A percentile compares a stretch with the other conserved stretches of the same genome.
phyloP scores from a whole-genome alignment of 768 basidiomycete genomes.

The Harrya chromipes region DNA sequence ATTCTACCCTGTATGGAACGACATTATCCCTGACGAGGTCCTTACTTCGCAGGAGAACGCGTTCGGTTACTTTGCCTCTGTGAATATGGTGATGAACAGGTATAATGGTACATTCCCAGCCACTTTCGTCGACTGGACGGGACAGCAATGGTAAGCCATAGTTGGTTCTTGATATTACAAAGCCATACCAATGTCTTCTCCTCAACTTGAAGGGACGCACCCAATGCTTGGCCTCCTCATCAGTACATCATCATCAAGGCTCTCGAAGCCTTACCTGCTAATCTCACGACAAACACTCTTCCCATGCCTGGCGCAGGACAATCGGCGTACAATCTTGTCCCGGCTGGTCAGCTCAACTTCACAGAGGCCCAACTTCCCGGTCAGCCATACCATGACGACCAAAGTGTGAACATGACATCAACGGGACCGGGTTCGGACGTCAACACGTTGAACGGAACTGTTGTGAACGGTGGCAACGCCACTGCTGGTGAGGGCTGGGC shows the following conservation, averaged over 20 bases:
- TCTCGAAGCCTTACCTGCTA: too few species aligned
- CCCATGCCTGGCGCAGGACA: slow-evolving; percentile 30
- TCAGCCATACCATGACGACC: slow-evolving; percentile 48
- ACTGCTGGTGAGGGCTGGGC: slow-evolving; percentile 63
- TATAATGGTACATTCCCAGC: slow-evolving; percentile 87
- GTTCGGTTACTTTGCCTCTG: slow-evolving; percentile 66
- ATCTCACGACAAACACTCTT: too few species aligned
- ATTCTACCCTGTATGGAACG: slow-evolving; percentile 86
- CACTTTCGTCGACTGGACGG: slow-evolving; percentile 38
- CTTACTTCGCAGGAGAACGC: slow-evolving; percentile 53
- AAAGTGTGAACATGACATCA: slow-evolving; percentile 44
- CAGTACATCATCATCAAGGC: too few species aligned
- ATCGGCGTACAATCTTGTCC: slow-evolving; percentile 67
- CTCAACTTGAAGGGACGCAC: too few species aligned
- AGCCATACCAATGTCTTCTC: too few species aligned
- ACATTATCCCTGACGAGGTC: slow-evolving; percentile 76
- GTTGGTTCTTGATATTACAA: too few species aligned
- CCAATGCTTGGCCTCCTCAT: too few species aligned
- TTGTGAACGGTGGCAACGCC: slow-evolving; percentile 68
- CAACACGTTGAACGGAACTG: slow-evolving; percentile 50
- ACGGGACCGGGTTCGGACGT: slow-evolving; percentile 59
- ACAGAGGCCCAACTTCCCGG: slow-evolving; percentile 63
- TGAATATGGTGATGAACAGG: slow-evolving; percentile 76
- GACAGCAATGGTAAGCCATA: too few species aligned
- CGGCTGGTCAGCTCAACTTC: slow-evolving; percentile 75